Evolutionary conservation across 2,329 filamentous ascomycete species (phyloP).

Genomic region (Colletotrichum sp.): DNA sequence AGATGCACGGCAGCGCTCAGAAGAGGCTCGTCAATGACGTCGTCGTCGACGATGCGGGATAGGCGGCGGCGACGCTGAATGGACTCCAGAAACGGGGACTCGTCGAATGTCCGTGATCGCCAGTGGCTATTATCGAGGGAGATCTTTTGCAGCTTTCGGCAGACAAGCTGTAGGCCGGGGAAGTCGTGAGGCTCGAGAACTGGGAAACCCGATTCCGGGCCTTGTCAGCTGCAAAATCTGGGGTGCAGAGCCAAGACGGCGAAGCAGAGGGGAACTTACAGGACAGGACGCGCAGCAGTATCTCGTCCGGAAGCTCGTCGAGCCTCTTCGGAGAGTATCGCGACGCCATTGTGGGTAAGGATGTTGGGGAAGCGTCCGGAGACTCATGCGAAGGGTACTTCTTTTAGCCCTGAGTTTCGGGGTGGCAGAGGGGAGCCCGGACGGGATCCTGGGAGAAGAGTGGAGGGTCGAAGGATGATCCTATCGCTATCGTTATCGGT

Average conservation of each 20-base stretch:
- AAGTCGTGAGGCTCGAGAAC: constrained; percentile 70
- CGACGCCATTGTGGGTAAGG: constrained; percentile 23
- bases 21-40: constrained; percentile 12
- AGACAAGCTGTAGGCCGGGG: constrained; percentile 72
- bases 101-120: constrained; percentile 75
- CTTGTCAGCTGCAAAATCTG: constrained; percentile 10
- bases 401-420: background rate
- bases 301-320: constrained; percentile 66
- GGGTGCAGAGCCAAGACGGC: background rate
- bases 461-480: constrained; percentile 16
- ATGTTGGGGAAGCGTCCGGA: background rate
- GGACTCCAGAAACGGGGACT: constrained; percentile 69
- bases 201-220: constrained; percentile 32
- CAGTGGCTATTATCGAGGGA: constrained; percentile 79
- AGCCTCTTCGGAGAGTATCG: constrained; percentile 29
- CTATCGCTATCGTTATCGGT: constrained; percentile 19
- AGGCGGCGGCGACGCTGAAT: constrained; percentile 58
- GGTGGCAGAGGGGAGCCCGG: constrained; percentile 12
- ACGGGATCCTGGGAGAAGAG: constrained; percentile 6
- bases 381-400: background rate
- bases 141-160: constrained; percentile 66
- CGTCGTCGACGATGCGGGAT: background rate
- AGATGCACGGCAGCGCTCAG: constrained; percentile 14
- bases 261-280: constrained; percentile 14
- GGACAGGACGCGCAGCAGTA: constrained; percentile 53